Evolutionary conservation across 257 asterid species (phyloP), one percentile per base, ranked within the genome.

Genomic region (Thymus mandschuricus): DNA sequence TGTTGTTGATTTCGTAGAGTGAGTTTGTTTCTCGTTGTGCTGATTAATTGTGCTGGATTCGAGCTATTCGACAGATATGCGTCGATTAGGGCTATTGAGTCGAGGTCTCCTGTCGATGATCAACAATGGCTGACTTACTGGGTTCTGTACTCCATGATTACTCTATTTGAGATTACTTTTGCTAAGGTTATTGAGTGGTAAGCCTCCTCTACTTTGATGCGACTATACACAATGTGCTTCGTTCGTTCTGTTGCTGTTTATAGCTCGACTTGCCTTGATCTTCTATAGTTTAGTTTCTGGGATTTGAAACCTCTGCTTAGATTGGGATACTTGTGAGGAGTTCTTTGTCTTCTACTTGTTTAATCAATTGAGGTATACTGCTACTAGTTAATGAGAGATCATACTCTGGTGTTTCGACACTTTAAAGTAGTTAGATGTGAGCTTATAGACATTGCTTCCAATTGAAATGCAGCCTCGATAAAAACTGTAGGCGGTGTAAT

Each of bases 61-160:
- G 68, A 69, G 65, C 31, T 70, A 7, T 64, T 76, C 56, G 66
- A 75, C 92, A 95, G 99, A 33, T 95, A 95, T 74, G 99, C 98
- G 0, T 95, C 98, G 30, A 89, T 95, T 62, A 78, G 94, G 85
- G 99, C 98, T 57, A 95, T 95, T 66, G 99, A 95, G 86, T 81
- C 90, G 8, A 89, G 92, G 80, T 89, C 97, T 2, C 84, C 97
- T n/a, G 75, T 79, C 51, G 99, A 95, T 80, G 98, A 95, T 88
- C 97, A 95, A 76, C 99, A 95, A 73, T 95, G 99, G 99, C 98
- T 92, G 46, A 95, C 98, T 75, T 95, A 95, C 43, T 95, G 99
- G 99, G 85, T 95, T 75, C 87, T 95, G 65, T 92, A 95, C 88
- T 95, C 99, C 35, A 92, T 95, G 98, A 88, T 95, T 70, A 95